A percentile compares a stretch with the other conserved stretches of the same genome.
Evolutionary conservation across 2,329 filamentous ascomycete species (phyloP).

Genomic region (Verticillium klebahnii): DNA sequence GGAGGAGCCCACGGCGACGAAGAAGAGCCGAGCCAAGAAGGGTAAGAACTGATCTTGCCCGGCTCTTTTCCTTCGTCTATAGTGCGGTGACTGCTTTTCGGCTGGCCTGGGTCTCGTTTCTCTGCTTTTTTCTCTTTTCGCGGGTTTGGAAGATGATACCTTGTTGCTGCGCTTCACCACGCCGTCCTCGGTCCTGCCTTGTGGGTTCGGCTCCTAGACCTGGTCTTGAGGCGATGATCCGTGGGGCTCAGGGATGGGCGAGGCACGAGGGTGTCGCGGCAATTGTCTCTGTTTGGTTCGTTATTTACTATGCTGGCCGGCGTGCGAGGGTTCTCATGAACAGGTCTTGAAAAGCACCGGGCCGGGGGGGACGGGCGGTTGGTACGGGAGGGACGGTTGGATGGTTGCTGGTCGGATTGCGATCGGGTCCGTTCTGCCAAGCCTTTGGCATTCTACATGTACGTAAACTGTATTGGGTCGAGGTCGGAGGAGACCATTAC

Average conservation of each 20-base stretch:
- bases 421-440: neutral
- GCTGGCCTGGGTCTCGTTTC: neutral
- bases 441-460: neutral
- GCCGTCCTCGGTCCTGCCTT: neutral
- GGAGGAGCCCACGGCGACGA: slow-evolving; percentile 44
- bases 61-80: neutral
- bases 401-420: neutral
- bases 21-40: slow-evolving; percentile 59
- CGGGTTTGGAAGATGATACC: neutral
- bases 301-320: neutral
- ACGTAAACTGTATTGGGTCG: neutral
- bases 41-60: slow-evolving; percentile 27
- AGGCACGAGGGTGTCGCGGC: neutral
- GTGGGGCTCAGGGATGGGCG: neutral
- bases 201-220: neutral
- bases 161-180: neutral
- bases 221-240: no score
- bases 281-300: neutral
- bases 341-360: neutral
- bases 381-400: neutral
- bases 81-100: slow-evolving; percentile 3
- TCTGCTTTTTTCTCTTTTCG: neutral
- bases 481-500: neutral
- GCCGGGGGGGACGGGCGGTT: neutral
- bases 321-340: neutral